Evolutionary conservation across 345 rosid species (phyloP), one percentile per base, ranked within the genome.

Genomic region (Aethionema arabicum): DNA sequence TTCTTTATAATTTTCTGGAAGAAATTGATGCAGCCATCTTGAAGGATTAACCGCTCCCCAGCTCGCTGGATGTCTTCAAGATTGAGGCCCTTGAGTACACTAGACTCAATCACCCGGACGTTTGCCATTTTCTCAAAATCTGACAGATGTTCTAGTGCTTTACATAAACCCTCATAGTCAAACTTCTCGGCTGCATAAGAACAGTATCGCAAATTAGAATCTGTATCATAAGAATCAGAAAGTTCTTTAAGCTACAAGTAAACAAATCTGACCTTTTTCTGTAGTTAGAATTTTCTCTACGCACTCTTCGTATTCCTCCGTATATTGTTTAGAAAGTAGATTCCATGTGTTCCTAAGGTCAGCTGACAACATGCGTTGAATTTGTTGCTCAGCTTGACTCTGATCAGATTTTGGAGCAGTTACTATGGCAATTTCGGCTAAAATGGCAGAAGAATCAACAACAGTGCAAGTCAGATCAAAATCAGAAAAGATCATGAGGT

Each of bases 381-480:
- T 76, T 55, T 70, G 81, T 74, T 66, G 70, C 58, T 81, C 91
- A 36, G 80, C 54, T 68, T 65, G 82, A 74, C 56, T 69, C 67
- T 70, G 84, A 57, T 90, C 95, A 72, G 79, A 79, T 69, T 78
- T 93, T 42, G 97, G 93, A 38, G 95, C 97, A 36, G 89, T 90
- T 44, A 85, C 72, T 38, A 95, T 88, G 66, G 99, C 95, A 49
- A 95, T 88, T 81, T 95, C 95, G 1, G 97, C 97, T 79, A 90
- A 76, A 67, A 90, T 86, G 71, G 97, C 97, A 64, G 96, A 86
- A 30, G 99, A 95, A 83, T 95, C 99, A 75, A 90, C 84, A 69
- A 84, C 83, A 0, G 96, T 72, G 79, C 99, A 90, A 14, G 98
- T 88, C 76, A 95, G 80, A 80, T 95, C 99, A 80, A 95, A 95